Percentiles rank a stretch among this genome's conserved stretches.
Conservation (phyloP, 768 basidiomycete species). For the Filobasidium floriforme region DNA sequence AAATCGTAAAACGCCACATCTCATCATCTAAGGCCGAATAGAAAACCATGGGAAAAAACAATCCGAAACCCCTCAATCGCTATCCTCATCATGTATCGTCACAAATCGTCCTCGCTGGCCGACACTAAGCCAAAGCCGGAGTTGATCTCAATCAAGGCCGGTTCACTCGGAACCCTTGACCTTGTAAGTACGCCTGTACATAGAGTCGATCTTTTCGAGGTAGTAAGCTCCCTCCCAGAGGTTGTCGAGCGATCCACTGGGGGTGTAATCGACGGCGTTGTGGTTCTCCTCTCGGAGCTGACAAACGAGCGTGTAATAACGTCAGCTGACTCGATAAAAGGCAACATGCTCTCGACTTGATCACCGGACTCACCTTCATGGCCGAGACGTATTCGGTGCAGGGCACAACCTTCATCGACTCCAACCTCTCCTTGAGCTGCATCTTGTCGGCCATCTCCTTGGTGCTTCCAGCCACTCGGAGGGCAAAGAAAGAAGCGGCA, state of each 20-base stretch:
- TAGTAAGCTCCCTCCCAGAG: constrained; percentile 93
- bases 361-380: constrained; percentile 46
- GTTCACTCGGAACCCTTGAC: constrained; percentile 28
- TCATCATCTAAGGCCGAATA: no score
- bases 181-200: constrained; percentile 83
- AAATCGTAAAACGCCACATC: no score
- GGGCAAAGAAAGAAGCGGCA: constrained; percentile 86
- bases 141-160: background rate
- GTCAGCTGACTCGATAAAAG: constrained; percentile 18
- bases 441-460: constrained; percentile 70
- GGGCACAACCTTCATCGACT: constrained; percentile 79
- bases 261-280: constrained; percentile 75
- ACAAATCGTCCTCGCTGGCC: no score
- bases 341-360: constrained; percentile 7
- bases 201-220: constrained; percentile 78
- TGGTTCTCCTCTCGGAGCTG: constrained; percentile 96
- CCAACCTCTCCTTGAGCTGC: constrained; percentile 68
- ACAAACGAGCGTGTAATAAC: background rate
- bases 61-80: no score
- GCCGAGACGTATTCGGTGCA: constrained; percentile 87
- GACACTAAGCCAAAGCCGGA: no score
- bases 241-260: constrained; percentile 77
- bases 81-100: no score
- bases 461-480: constrained; percentile 81
- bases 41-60: no score